Evolutionary conservation across 2,329 filamentous ascomycete genomes (phyloP).

Genomic region (Zymoseptoria passerinii): DNA sequence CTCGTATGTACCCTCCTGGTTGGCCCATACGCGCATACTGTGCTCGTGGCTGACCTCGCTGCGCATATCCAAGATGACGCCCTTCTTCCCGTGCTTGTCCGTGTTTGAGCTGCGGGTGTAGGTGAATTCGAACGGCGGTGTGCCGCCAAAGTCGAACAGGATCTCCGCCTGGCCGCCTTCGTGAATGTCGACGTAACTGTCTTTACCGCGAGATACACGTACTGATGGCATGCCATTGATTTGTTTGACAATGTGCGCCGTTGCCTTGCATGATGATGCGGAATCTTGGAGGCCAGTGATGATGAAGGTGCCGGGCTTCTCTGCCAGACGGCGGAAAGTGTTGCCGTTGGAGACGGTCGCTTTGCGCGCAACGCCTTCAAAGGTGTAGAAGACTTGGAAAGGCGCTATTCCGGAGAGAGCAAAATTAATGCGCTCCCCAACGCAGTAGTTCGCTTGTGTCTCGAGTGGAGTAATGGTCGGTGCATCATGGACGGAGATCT

Average conservation of each 20-base stretch:
- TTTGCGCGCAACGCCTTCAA: slow-evolving; percentile 68
- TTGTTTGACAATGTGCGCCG: slow-evolving; percentile 66
- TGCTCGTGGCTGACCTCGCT: slow-evolving; percentile 79
- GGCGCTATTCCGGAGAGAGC: slow-evolving; percentile 83
- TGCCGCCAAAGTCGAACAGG: slow-evolving; percentile 89
- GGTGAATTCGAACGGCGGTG: slow-evolving; percentile 94
- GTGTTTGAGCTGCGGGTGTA: slow-evolving; percentile 87
- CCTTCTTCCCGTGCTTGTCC: slow-evolving; percentile 61
- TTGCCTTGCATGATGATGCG: slow-evolving; percentile 77
- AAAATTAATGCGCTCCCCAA: slow-evolving; percentile 89
- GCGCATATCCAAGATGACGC: slow-evolving; percentile 77
- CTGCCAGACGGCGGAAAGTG: slow-evolving; percentile 86
- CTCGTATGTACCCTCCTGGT: slow-evolving; percentile 94
- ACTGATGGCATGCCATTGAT: slow-evolving; percentile 93
- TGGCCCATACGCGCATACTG: slow-evolving; percentile 72
- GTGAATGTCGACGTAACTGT: slow-evolving; percentile 82
- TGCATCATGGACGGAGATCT: slow-evolving; percentile 87
- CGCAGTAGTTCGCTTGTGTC: slow-evolving; percentile 79
- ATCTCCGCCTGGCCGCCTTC: slow-evolving; percentile 93
- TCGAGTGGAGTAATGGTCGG: slow-evolving; percentile 86
- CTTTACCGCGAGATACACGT: slow-evolving; percentile 74
- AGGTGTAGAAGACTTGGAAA: slow-evolving; percentile 88
- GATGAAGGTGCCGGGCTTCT: slow-evolving; percentile 78
- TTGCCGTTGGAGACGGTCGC: slow-evolving; percentile 65
- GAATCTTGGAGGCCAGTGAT: slow-evolving; percentile 83